Percentiles rank a stretch among this genome's conserved stretches.
Evolutionary conservation across 2,329 filamentous ascomycete genomes (phyloP).

Genomic region (Beauveria medogensis): DNA sequence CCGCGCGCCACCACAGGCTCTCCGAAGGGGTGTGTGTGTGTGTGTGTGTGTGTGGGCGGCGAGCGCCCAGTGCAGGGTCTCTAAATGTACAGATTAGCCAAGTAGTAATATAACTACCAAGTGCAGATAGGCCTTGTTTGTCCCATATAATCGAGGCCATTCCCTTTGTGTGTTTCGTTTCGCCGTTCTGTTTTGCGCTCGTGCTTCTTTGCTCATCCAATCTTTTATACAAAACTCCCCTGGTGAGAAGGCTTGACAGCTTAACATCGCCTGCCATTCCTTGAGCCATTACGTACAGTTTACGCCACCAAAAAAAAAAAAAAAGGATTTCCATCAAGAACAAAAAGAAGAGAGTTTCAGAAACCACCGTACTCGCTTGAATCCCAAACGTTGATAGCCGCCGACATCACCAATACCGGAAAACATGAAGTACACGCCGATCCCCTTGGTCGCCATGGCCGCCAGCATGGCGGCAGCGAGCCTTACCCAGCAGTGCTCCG

Average conservation of each 20-base stretch:
- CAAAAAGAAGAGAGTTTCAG: no score
- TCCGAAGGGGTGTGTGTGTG: no score
- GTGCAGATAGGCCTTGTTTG: neutral
- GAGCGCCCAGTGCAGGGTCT: neutral
- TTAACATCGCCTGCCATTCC: neutral
- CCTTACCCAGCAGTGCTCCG: slow-evolving; percentile 28
- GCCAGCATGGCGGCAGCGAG: slow-evolving; percentile 23
- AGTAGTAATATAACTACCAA: no score
- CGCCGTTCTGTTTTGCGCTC: neutral
- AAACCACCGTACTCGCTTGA: no score
- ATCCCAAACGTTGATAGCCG: neutral
- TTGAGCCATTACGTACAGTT: neutral
- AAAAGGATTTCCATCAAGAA: no score
- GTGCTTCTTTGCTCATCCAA: neutral
- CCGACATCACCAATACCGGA: neutral
- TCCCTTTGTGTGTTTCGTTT: neutral
- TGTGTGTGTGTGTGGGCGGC: neutral
- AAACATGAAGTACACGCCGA: slow-evolving; percentile 24
- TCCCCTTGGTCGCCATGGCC: slow-evolving; percentile 21
- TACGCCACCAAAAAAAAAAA: neutral
- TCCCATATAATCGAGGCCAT: neutral
- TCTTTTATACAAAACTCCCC: neutral
- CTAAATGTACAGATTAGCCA: neutral
- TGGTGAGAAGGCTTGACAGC: neutral
- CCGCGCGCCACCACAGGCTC: neutral